Percentiles rank a stretch among this genome's conserved stretches.
These are phyloP conservation scores for Geosmithia morbida DNA, from an alignment of 2,329 filamentous ascomycete species.

Conservation along the genomic window DNA sequence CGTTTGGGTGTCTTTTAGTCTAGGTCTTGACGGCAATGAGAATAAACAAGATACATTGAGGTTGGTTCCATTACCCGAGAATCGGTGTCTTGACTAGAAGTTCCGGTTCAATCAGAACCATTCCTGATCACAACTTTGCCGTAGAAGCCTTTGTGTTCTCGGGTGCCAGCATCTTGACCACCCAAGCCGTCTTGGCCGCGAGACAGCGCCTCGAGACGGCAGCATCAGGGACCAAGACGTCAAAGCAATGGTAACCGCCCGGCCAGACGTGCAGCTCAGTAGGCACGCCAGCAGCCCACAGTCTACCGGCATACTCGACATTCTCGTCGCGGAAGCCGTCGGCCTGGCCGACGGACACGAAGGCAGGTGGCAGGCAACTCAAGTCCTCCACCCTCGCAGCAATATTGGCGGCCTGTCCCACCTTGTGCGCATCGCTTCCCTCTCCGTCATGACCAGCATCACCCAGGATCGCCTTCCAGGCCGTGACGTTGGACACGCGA, in stretches of 20 bases:
- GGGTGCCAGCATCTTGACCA: constrained; percentile 1
- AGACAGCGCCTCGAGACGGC: constrained; percentile 4
- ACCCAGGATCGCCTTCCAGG: constrained; percentile 25
- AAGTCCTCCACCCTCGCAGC: constrained; percentile 8
- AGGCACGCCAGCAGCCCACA: constrained; percentile 24
- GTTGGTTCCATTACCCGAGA: too few species aligned
- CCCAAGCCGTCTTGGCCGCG: constrained; percentile 6
- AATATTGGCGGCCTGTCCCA: constrained; percentile 7
- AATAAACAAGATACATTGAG: neutral
- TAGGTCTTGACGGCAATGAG: neutral
- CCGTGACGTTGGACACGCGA: constrained; percentile 20
- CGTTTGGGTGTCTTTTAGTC: neutral
- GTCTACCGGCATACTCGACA: constrained; percentile 20
- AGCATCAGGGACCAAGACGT: constrained; percentile 9
- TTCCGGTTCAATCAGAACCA: too few species aligned
- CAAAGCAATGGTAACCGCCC: constrained; percentile 24
- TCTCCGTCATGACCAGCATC: constrained; percentile 14
- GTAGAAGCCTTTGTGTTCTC: neutral
- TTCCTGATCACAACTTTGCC: constrained; percentile 3
- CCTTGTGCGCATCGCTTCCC: constrained; percentile 11
- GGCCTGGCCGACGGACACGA: constrained; percentile 25
- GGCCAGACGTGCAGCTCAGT: constrained; percentile 28
- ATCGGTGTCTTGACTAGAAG: too few species aligned
- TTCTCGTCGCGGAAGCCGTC: constrained; percentile 28
- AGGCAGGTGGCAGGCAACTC: constrained; percentile 24